Conservation (phyloP, 2,329 filamentous ascomycete genomes). For the Exserohilum rostratum region DNA sequence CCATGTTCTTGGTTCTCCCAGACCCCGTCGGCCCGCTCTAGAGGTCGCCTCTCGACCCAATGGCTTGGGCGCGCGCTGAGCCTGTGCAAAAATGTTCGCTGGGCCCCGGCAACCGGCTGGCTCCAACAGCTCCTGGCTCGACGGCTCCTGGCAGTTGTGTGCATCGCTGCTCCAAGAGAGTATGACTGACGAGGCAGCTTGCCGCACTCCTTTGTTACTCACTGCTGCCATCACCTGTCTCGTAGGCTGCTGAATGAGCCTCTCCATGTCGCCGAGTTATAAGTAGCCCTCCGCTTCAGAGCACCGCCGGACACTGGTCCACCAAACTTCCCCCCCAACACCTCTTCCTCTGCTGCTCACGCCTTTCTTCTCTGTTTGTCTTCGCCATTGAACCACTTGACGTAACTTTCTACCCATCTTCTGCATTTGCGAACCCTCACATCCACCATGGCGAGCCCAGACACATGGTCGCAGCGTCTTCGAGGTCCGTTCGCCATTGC, state of each 20-base stretch:
- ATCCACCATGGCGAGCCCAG: constrained; percentile 26
- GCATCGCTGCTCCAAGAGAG: constrained; percentile 19
- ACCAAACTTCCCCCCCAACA: not conserved
- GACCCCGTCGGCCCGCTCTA: constrained; percentile 13
- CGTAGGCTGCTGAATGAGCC: constrained; percentile 6
- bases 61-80: constrained; percentile 3
- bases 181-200: constrained; percentile 28
- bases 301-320: not conserved
- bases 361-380: not conserved
- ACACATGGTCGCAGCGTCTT: constrained; percentile 37
- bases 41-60: constrained; percentile 11
- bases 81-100: constrained; percentile 13
- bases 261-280: constrained; percentile 6
- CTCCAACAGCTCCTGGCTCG: constrained; percentile 4
- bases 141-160: constrained; percentile 24
- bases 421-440: not conserved
- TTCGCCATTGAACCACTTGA: not conserved
- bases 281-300: constrained; percentile 10
- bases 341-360: not conserved
- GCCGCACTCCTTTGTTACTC: constrained; percentile 22
- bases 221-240: constrained; percentile 8
- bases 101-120: not conserved
- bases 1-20: constrained; percentile 8
- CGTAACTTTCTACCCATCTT: not conserved
- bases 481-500: constrained; percentile 26